Evolutionary conservation across 2,329 filamentous ascomycete genomes (phyloP), one percentile per base, ranked within the genome.

Genomic region (Xenoacremonium recifei): DNA sequence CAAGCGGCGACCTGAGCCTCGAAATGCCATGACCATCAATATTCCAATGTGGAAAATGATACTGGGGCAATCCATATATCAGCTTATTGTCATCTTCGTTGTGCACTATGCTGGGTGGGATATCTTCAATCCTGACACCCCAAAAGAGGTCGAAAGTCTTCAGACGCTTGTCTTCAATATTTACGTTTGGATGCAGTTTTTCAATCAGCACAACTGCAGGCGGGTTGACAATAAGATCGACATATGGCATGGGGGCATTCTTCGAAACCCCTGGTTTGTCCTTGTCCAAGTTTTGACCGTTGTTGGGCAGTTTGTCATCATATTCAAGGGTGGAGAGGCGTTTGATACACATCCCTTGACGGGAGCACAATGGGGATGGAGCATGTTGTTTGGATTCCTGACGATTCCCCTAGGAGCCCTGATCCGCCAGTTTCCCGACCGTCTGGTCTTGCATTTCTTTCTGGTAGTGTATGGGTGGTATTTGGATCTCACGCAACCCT

Each of bases 151-250:
- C 5, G 59, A 67, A 32, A 61, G 64, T 17, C 63, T 73, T 16
- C 66, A 80, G 42, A 89, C 87, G 1, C 71, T 92, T 10, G 83
- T 92, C 5, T 91, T 92, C 73, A 93, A 92, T 66, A 87, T 85
- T 0, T 92, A 91, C 53, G 85, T 91, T 33, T 91, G 87, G 85
- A 89, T 92, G 85, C 87, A 92, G 52, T 88, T 93, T 49, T 92
- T 92, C 74, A 92, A 93, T 55, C 80, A 89, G 54, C 79, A 88
- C 67, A 91, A 62, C 70, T 90, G 88, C 64, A 84, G 88, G 27
- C 80, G 87, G 11, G 79, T 92, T 7, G 88, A 92, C 62, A 92
- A 93, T 64, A 82, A 82, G 46, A 82, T 91, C 65, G 91, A 93
- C 59, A 84, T 93, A 41, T 68, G 65, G 55, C 89, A 91, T 48